Conservation (phyloP, 805 yeast genomes). For the Metschnikowia dekortorum region DNA sequence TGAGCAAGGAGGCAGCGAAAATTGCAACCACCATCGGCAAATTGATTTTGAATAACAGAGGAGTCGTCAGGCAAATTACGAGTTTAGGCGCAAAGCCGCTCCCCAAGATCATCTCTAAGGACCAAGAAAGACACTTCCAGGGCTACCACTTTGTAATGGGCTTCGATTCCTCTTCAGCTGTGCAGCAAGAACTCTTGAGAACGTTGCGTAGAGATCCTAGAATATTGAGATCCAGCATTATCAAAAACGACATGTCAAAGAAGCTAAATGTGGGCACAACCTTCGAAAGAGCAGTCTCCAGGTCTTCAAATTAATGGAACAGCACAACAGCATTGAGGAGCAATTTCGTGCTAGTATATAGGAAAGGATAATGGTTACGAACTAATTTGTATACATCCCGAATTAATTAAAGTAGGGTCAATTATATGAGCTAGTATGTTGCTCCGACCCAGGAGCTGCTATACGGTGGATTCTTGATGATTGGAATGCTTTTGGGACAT, state of each 20-base stretch:
- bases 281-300: constrained; percentile 37
- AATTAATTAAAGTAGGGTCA: constrained; percentile 3
- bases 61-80: constrained; percentile 81
- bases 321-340: not conserved
- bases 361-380: constrained; percentile 2
- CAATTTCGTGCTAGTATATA: not conserved
- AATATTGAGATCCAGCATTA: constrained; percentile 71
- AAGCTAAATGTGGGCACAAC: constrained; percentile 56
- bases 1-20: constrained; percentile 38
- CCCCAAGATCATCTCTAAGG: constrained; percentile 77
- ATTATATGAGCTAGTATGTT: not conserved
- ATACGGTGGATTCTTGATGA: not conserved
- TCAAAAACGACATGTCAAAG: constrained; percentile 54
- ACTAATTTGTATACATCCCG: not conserved
- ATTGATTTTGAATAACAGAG: constrained; percentile 81
- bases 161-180: constrained; percentile 82
- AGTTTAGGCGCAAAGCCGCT: constrained; percentile 74
- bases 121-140: constrained; percentile 85
- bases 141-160: constrained; percentile 84
- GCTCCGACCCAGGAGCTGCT: constrained; percentile 1
- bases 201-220: constrained; percentile 86
- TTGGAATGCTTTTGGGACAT: not conserved
- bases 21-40: constrained; percentile 70
- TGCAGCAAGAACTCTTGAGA: constrained; percentile 79
- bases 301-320: constrained; percentile 8